A percentile compares a stretch with the other conserved stretches of the same genome.
These are phyloP conservation scores for Penicillium pulvis DNA, from an alignment of 495 filamentous ascomycete genomes.

Conservation along the genomic window DNA sequence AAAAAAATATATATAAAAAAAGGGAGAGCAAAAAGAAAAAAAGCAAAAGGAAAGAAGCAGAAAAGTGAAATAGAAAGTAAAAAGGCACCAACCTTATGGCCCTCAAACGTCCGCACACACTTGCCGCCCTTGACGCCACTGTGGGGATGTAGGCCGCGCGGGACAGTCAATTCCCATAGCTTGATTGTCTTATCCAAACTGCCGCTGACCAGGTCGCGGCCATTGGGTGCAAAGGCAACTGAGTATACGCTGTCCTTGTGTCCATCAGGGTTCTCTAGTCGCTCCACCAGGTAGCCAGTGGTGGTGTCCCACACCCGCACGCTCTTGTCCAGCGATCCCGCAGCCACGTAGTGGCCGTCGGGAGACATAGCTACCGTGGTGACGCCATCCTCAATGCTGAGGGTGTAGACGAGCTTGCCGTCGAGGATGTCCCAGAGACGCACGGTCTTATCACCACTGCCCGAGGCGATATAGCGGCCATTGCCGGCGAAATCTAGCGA, in stretches of 20 bases:
- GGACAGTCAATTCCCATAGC: constrained; percentile 83
- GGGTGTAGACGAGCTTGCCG: constrained; percentile 69
- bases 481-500: constrained; percentile 89
- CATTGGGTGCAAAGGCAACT: constrained; percentile 87
- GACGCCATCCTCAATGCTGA: constrained; percentile 87
- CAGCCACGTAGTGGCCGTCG: constrained; percentile 81
- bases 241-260: constrained; percentile 94
- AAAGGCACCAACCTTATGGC: constrained; percentile 74
- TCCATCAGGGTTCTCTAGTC: constrained; percentile 81
- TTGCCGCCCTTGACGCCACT: constrained; percentile 71
- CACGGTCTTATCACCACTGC: constrained; percentile 84
- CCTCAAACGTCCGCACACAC: constrained; percentile 87
- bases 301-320: constrained; percentile 87
- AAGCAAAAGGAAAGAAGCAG: not conserved
- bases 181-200: constrained; percentile 95
- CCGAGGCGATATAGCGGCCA: constrained; percentile 84
- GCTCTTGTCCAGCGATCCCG: constrained; percentile 87
- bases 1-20: no score
- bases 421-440: constrained; percentile 86
- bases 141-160: constrained; percentile 62
- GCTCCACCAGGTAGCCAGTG: constrained; percentile 78
- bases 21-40: no score
- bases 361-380: constrained; percentile 92
- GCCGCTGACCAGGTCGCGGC: constrained; percentile 83
- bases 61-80: constrained; percentile 6